Base-by-base conservation (phyloP, 345 rosid genomes). In the Mallotus nudiflorus region DNA sequence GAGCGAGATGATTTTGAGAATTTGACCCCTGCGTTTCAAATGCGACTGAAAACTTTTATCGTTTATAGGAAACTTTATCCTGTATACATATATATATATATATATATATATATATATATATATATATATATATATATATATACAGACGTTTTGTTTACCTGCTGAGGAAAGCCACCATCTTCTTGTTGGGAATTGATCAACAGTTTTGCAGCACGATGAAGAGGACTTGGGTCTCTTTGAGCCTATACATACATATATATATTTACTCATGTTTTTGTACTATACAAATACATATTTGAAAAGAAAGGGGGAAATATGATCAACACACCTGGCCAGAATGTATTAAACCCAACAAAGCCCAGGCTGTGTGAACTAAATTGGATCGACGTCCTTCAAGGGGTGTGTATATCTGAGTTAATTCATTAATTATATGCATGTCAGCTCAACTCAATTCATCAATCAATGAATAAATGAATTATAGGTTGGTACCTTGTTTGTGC, bases 101-200 rank as follows among this genome's bases (percentile, higher is more conserved):
- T n/a, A n/a, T n/a, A n/a, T n/a, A n/a, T n/a, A n/a, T n/a, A n/a
- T n/a, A n/a, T n/a, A n/a, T n/a, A n/a, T n/a, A n/a, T n/a, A n/a
- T n/a, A n/a, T n/a, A n/a, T n/a, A n/a, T n/a, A n/a, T n/a, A n/a
- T n/a, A n/a, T n/a, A n/a, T n/a, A n/a, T n/a, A n/a, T n/a, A 39
- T 39, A n/a, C n/a, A n/a, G n/a, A n/a, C n/a, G n/a, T n/a, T n/a
- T n/a, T n/a, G n/a, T n/a, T n/a, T 28, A 78, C 81, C 81, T 78
- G 77, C 45, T 73, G 78, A 1, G 97, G 96, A 55, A 86, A 92
- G 66, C 83, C 88, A 3, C 96, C 96, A 56, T 81, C 75, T 44
- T 77, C 88, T 40, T 80, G 25, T 44, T 90, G 96, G 19, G 91
- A 88, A 77, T 82, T 90, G 74, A 92, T 90, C 70, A 92, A 65